Percentiles rank a stretch among this genome's conserved stretches.
Evolutionary conservation across 2,329 filamentous ascomycete species (phyloP).

Genomic region (Colletotrichum sp.): DNA sequence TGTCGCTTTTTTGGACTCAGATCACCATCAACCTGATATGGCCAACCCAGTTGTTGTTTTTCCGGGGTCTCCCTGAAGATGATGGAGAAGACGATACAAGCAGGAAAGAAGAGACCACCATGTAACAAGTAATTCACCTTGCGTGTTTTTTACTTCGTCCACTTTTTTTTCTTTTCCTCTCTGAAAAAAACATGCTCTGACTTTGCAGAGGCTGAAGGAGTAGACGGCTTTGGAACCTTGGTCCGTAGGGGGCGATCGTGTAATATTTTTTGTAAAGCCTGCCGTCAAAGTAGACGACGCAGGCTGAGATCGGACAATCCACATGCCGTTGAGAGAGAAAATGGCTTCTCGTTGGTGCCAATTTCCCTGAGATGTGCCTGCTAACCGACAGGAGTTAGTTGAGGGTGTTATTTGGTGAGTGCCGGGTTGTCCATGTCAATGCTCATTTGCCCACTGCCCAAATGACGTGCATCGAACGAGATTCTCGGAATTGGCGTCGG

Average conservation of each 20-base stretch:
- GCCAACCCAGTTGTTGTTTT: conserved; percentile 14
- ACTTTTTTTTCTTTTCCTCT: neutral
- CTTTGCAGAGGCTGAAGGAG: neutral
- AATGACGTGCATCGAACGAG: neutral
- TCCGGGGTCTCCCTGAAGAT: neutral
- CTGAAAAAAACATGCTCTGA: neutral
- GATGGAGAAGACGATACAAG: conserved; percentile 2
- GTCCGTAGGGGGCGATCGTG: neutral
- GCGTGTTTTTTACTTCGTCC: conserved; percentile 6
- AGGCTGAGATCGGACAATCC: neutral
- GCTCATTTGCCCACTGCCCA: neutral
- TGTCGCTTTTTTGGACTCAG: neutral
- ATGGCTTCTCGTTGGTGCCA: neutral
- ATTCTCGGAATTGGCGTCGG: neutral
- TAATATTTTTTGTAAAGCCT: conserved; percentile 2
- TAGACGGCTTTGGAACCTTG: neutral
- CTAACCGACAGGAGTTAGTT: neutral
- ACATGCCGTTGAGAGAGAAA: conserved; percentile 2
- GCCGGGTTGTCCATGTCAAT: neutral
- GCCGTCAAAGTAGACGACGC: neutral
- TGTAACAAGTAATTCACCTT: conserved; percentile 21
- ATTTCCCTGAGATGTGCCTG: neutral
- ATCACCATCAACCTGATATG: conserved; percentile 2
- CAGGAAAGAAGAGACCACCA: conserved; percentile 5
- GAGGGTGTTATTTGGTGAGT: neutral